Evolutionary conservation across 2,329 filamentous ascomycete species (phyloP).

Genomic region (Calonectria montana): DNA sequence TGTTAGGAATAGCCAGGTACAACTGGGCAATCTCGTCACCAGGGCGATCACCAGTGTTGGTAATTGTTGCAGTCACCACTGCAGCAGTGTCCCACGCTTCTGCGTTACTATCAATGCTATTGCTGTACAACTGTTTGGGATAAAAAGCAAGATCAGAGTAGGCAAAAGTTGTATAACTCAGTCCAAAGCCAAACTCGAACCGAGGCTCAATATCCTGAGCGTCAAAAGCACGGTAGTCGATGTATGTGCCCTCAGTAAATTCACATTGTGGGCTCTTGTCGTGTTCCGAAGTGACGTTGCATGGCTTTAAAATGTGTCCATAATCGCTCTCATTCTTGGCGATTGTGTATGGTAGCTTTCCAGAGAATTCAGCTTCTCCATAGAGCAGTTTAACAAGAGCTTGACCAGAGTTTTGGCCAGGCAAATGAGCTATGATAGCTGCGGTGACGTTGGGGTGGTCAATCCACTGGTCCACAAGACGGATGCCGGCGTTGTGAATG

Average conservation of each 20-base stretch:
- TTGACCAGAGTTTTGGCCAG: conserved; percentile 62
- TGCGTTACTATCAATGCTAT: neutral
- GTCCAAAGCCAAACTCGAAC: conserved; percentile 74
- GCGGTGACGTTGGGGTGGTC: neutral
- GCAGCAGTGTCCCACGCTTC: conserved; percentile 10
- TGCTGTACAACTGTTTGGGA: neutral
- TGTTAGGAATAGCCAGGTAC: conserved; percentile 5
- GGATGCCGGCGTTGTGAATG: conserved; percentile 71
- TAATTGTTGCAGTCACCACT: neutral
- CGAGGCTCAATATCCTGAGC: conserved; percentile 65
- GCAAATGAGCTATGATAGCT: conserved; percentile 67
- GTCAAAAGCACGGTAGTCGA: conserved; percentile 75
- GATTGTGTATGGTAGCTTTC: conserved; percentile 72
- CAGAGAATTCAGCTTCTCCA: conserved; percentile 65
- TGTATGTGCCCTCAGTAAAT: conserved; percentile 72
- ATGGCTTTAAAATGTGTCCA: conserved; percentile 1
- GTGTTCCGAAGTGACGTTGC: neutral
- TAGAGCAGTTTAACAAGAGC: conserved; percentile 68
- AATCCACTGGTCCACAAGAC: conserved; percentile 38
- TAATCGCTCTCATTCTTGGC: conserved; percentile 66
- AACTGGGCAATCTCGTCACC: conserved; percentile 11
- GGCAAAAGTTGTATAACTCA: conserved; percentile 73
- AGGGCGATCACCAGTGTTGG: conserved; percentile 1
- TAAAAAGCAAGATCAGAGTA: conserved; percentile 41
- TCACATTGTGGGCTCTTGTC: conserved; percentile 43